These are phyloP conservation scores for Priceomyces fermenticarens DNA, from an alignment of 805 yeast genomes.

Conservation along the genomic window DNA sequence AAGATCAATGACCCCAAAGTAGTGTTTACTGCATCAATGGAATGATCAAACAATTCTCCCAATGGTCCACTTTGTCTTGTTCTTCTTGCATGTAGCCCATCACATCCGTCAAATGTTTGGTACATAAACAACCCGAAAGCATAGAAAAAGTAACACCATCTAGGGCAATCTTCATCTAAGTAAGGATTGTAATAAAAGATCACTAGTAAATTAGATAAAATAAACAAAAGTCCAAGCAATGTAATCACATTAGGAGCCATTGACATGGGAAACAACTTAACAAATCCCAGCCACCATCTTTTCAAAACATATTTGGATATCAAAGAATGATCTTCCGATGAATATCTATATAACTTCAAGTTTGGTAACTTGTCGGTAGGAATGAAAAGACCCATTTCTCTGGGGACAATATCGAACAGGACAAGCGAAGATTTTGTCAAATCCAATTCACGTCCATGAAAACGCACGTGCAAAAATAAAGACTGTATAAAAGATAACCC, in stretches of 20 bases:
- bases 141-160: slow-evolving; percentile 73
- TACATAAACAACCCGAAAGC: slow-evolving; percentile 84
- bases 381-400: slow-evolving; percentile 61
- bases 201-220: slow-evolving; percentile 58
- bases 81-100: slow-evolving; percentile 91
- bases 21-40: slow-evolving; percentile 71
- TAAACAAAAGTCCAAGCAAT: slow-evolving; percentile 70
- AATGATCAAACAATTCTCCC: slow-evolving; percentile 93
- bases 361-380: slow-evolving; percentile 51
- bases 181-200: slow-evolving; percentile 74
- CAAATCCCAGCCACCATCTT: slow-evolving; percentile 78
- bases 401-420: too few species aligned
- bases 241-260: slow-evolving; percentile 95
- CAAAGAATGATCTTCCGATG: slow-evolving; percentile 78
- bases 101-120: slow-evolving; percentile 95
- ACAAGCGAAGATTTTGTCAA: too few species aligned
- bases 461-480: too few species aligned
- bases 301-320: slow-evolving; percentile 72
- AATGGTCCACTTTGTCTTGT: slow-evolving; percentile 94
- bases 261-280: slow-evolving; percentile 70
- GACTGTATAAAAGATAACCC: too few species aligned
- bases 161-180: slow-evolving; percentile 57
- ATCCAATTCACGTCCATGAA: too few species aligned
- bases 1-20: slow-evolving; percentile 74
- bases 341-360: slow-evolving; percentile 60